A percentile compares a stretch with the other conserved stretches of the same genome.
Evolutionary conservation across 129 eudicot species (phyloP).

Genomic region (Pulicaria dysenterica): DNA sequence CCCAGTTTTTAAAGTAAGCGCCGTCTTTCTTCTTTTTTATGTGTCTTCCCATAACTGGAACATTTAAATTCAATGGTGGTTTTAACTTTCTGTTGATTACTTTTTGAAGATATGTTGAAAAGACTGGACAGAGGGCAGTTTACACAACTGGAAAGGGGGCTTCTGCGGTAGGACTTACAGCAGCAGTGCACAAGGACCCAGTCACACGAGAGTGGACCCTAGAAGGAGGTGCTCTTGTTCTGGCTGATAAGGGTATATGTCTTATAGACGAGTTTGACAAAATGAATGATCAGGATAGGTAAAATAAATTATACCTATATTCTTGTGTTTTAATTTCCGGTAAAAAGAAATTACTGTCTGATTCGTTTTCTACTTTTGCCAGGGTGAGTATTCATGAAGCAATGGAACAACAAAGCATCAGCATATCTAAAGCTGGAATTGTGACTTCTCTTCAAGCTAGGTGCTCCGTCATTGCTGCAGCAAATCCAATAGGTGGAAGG

Average conservation of each 20-base stretch:
- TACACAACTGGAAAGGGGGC: slow-evolving; percentile 99
- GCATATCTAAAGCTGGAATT: slow-evolving; percentile 98
- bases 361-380: slow-evolving; percentile 13
- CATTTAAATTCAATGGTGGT: not conserved
- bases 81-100: not conserved
- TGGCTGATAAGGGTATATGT: slow-evolving; percentile 97
- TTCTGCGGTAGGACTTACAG: slow-evolving; percentile 99
- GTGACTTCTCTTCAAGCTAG: slow-evolving; percentile 99
- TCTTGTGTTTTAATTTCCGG: not conserved
- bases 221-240: slow-evolving; percentile 98
- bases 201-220: slow-evolving; percentile 98
- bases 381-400: slow-evolving; percentile 99
- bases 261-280: slow-evolving; percentile 97
- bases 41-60: not conserved
- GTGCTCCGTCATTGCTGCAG: slow-evolving; percentile 99
- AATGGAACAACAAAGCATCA: slow-evolving; percentile 98
- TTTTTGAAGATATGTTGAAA: slow-evolving; percentile 79
- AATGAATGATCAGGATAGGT: slow-evolving; percentile 99
- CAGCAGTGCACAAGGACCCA: slow-evolving; percentile 98
- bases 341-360: not conserved
- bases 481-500: slow-evolving; percentile 99
- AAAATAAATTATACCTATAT: slow-evolving; percentile 6
- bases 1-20: slow-evolving; percentile 93
- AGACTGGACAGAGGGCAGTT: slow-evolving; percentile 98
- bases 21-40: not conserved